phyloP scores from a whole-genome alignment of 129 eudicot species.

The Solidago caesia region DNA sequence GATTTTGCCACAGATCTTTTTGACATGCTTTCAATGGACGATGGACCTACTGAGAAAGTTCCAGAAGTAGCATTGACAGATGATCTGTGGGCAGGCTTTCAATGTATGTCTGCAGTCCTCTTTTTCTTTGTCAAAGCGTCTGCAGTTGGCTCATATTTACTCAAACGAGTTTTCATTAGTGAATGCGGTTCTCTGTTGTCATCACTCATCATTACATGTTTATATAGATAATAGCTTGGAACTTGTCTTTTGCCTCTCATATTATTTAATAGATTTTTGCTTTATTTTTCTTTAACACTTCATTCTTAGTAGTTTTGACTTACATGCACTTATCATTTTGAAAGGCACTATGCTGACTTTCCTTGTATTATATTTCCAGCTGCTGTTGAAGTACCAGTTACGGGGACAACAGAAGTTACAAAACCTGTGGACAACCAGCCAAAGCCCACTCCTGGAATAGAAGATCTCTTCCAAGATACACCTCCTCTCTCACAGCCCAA shows the following conservation, averaged over 20 bases:
- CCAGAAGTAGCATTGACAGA: slow-evolving; percentile 57
- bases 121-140: not conserved
- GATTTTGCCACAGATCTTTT: slow-evolving; percentile 96
- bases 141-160: not conserved
- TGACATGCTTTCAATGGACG: slow-evolving; percentile 89
- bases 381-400: slow-evolving; percentile 56
- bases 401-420: slow-evolving; percentile 33
- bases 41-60: slow-evolving; percentile 57
- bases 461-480: slow-evolving; percentile 53
- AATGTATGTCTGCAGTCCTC: slow-evolving; percentile 50
- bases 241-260: not conserved
- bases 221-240: not conserved
- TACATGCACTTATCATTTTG: not conserved
- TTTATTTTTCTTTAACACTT: slow-evolving; percentile 4
- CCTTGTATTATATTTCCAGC: slow-evolving; percentile 45
- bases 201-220: not conserved
- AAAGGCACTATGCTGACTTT: slow-evolving; percentile 7
- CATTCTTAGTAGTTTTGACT: slow-evolving; percentile 11
- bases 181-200: not conserved
- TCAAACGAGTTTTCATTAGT: not conserved
- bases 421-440: slow-evolving; percentile 37
- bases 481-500: slow-evolving; percentile 48
- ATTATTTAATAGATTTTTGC: not conserved
- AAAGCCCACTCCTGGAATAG: slow-evolving; percentile 38
- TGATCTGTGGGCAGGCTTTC: slow-evolving; percentile 97